Base-by-base conservation (phyloP, 306 rosid species). In the Citrullus amarus region DNA sequence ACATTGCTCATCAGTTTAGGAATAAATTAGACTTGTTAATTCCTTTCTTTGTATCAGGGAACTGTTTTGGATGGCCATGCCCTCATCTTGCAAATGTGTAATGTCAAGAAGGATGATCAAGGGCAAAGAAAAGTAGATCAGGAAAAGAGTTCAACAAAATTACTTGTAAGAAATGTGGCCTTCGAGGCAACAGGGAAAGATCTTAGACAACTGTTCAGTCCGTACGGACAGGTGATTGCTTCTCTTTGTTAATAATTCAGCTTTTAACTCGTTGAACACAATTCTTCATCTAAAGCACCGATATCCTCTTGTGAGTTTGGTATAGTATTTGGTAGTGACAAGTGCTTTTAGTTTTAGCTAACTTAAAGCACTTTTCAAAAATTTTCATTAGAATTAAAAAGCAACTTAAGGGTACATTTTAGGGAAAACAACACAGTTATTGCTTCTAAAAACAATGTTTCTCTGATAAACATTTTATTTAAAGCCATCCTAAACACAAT, bases 131-230 rank as follows among this genome's bases (percentile, higher is more conserved):
- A 80, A 73, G 86, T 80, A 78, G 93, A 76, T 67, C 86, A 88
- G 83, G 91, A 89, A 75, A 92, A 76, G 86, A 96, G 93, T 82
- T 92, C 97, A 34, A 96, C 97, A 56, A 96, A 96, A 72, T 80
- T 92, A 80, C 91, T 88, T 62, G 90, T 96, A 17, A 88, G 56
- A 89, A 96, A 96, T 78, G 91, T 92, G 59, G 98, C 99, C 69
- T 96, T 96, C 68, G 89, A 92, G 85, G 98, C 99, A 44, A 90
- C 96, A 38, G 86, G 84, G 86, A 92, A 90, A 88, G 99, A 96
- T 51, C 80, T 96, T 80, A 88, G 96, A 68, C 91, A 89, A 83
- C 87, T 96, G 71, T 96, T 96, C 82, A 86, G 89, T 81, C 92
- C 99, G 56, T 96, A 90, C 80, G 97, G 99, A 82, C 97, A 96